Conservation (phyloP, 129 eudicot species). For the Helianthus tuberosus region DNA sequence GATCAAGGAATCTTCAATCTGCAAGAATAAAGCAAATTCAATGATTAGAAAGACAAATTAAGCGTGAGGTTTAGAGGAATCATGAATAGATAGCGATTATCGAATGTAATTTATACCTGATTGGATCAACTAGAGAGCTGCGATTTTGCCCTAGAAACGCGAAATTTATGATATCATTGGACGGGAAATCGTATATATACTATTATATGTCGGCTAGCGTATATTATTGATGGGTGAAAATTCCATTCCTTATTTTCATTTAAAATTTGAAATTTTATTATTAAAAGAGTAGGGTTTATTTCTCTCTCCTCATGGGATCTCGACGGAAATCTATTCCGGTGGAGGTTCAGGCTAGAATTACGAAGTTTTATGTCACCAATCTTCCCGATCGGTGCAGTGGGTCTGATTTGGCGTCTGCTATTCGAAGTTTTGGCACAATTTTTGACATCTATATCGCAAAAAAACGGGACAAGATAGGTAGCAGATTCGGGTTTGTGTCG, state of each 20-base stretch:
- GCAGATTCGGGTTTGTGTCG: too few species aligned
- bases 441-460: too few species aligned
- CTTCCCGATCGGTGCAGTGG: too few species aligned
- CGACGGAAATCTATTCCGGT: too few species aligned
- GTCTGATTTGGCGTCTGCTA: too few species aligned
- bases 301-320: too few species aligned
- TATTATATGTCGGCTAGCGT: conserved; percentile 6
- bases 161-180: not conserved
- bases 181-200: not conserved
- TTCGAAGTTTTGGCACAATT: too few species aligned
- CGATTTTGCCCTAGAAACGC: conserved; percentile 30
- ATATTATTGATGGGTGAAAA: not conserved
- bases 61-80: not conserved
- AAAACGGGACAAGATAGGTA: too few species aligned
- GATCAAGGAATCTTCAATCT: conserved; percentile 22
- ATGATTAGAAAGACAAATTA: not conserved
- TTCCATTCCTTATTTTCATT: too few species aligned
- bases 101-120: conserved; percentile 1
- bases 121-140: conserved; percentile 9
- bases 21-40: conserved; percentile 4
- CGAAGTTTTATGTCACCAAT: too few species aligned
- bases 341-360: too few species aligned
- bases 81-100: not conserved
- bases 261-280: not conserved
- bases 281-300: too few species aligned